Evolutionary conservation across 495 filamentous ascomycete species (phyloP).

Genomic region (Daldinia bambusicola): DNA sequence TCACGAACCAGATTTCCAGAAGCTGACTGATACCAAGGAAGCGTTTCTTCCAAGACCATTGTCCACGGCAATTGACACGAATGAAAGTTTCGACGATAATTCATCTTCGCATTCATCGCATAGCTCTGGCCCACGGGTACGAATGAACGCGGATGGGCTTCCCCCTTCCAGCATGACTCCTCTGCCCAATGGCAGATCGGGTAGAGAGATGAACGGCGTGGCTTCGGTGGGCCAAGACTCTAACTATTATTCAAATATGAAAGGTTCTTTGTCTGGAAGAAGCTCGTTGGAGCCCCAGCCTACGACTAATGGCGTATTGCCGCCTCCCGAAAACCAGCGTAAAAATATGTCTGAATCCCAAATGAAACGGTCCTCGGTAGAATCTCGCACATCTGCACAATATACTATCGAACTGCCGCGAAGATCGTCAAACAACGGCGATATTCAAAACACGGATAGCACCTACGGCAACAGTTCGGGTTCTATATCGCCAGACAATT

Average conservation of each 20-base stretch:
- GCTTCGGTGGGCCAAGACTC: slow-evolving; percentile 23
- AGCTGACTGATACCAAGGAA: slow-evolving; percentile 45
- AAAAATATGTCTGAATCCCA: slow-evolving; percentile 41
- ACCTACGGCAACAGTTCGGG: slow-evolving; percentile 28
- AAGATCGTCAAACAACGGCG: slow-evolving; percentile 47
- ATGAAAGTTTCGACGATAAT: slow-evolving; percentile 52
- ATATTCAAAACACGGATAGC: slow-evolving; percentile 47
- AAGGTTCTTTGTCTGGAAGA: slow-evolving; percentile 29
- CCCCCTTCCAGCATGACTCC: slow-evolving; percentile 49
- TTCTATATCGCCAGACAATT: slow-evolving; percentile 26
- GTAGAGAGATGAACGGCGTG: slow-evolving; percentile 41
- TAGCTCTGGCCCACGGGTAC: slow-evolving; percentile 48
- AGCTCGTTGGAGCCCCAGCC: slow-evolving; percentile 35
- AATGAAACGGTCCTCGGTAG: slow-evolving; percentile 43
- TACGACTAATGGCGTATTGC: slow-evolving; percentile 21
- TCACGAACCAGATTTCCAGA: slow-evolving; percentile 47
- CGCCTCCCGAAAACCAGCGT: slow-evolving; percentile 35
- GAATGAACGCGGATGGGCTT: slow-evolving; percentile 52
- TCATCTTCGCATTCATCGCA: slow-evolving; percentile 51
- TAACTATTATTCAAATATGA: slow-evolving; percentile 34
- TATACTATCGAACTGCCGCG: slow-evolving; percentile 49
- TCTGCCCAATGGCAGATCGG: slow-evolving; percentile 51
- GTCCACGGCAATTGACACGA: slow-evolving; percentile 48
- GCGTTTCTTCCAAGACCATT: slow-evolving; percentile 36
- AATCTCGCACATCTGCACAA: slow-evolving; percentile 49